Conservation (phyloP, 1,139 yeast genomes). For the Hyphopichia fennica region DNA sequence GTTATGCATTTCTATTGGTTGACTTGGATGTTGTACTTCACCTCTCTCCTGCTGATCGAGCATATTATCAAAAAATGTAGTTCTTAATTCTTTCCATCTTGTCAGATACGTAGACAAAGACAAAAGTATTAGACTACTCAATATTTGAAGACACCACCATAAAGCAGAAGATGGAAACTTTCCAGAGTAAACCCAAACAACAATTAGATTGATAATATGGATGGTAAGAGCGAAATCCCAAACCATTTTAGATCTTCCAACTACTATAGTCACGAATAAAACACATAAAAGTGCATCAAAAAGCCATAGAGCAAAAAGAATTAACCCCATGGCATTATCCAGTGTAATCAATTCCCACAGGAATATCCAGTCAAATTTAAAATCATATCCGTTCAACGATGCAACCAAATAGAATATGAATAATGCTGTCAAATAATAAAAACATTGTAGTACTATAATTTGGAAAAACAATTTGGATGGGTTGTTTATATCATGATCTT, state of each 20-base stretch:
- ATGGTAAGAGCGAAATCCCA: conserved; percentile 94
- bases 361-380: conserved; percentile 69
- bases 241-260: conserved; percentile 89
- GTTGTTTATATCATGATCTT: conserved; percentile 31
- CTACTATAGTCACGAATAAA: conserved; percentile 78
- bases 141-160: conserved; percentile 84
- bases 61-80: conserved; percentile 84
- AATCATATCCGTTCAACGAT: conserved; percentile 60
- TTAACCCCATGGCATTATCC: conserved; percentile 80
- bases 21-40: conserved; percentile 16
- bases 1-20: conserved; percentile 19
- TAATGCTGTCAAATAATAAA: conserved; percentile 65
- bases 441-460: conserved; percentile 61
- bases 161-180: conserved; percentile 66
- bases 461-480: conserved; percentile 50
- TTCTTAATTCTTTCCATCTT: conserved; percentile 83
- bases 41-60: conserved; percentile 54
- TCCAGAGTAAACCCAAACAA: conserved; percentile 66
- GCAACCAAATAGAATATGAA: conserved; percentile 58
- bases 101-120: conserved; percentile 83
- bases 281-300: conserved; percentile 77
- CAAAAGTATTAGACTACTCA: conserved; percentile 69
- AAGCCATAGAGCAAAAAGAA: conserved; percentile 73
- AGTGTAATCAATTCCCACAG: conserved; percentile 76
- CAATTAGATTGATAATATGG: conserved; percentile 73